phyloP scores from a whole-genome alignment of 352 stramenopile genomes.

The Phytophthora crassamura region DNA sequence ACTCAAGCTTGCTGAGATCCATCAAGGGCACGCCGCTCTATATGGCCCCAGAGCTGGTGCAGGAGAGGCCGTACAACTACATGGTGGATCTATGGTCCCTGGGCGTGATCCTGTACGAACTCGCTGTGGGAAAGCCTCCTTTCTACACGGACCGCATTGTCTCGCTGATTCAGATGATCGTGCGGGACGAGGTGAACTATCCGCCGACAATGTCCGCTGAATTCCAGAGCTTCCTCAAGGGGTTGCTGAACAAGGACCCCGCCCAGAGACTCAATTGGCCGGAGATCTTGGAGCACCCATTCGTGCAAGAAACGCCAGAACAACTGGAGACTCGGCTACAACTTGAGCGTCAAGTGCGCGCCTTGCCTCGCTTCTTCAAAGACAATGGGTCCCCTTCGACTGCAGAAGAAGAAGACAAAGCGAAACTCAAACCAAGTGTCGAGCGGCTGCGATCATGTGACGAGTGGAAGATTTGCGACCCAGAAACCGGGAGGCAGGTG shows the following conservation, averaged over 20 bases:
- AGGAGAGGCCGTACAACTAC: conserved; percentile 95
- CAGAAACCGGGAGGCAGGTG: conserved; percentile 64
- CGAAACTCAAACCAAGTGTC: conserved; percentile 65
- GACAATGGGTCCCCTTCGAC: conserved; percentile 49
- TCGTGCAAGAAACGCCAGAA: conserved; percentile 85
- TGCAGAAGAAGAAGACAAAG: conserved; percentile 18
- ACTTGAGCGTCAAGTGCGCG: conserved; percentile 67
- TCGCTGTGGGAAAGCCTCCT: conserved; percentile 90
- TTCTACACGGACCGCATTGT: conserved; percentile 97
- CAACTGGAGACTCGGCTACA: conserved; percentile 57
- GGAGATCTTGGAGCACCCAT: conserved; percentile 90
- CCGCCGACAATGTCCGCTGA: conserved; percentile 80
- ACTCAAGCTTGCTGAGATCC: conserved; percentile 90
- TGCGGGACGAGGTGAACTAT: conserved; percentile 92
- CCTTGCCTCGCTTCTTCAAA: conserved; percentile 73
- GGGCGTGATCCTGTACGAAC: conserved; percentile 95
- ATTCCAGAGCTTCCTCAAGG: conserved; percentile 90
- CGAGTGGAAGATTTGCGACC: conserved; percentile 89
- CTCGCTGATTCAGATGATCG: conserved; percentile 95
- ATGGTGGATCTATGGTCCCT: conserved; percentile 96
- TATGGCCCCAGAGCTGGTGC: conserved; percentile 95
- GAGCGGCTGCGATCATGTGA: conserved; percentile 76
- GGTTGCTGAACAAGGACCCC: conserved; percentile 92
- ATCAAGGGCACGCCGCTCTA: conserved; percentile 96
- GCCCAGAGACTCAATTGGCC: conserved; percentile 88